A percentile compares a stretch with the other conserved stretches of the same genome.
Conservation (phyloP, 352 stramenopile species). For the Globisporangium acanthophoron region DNA sequence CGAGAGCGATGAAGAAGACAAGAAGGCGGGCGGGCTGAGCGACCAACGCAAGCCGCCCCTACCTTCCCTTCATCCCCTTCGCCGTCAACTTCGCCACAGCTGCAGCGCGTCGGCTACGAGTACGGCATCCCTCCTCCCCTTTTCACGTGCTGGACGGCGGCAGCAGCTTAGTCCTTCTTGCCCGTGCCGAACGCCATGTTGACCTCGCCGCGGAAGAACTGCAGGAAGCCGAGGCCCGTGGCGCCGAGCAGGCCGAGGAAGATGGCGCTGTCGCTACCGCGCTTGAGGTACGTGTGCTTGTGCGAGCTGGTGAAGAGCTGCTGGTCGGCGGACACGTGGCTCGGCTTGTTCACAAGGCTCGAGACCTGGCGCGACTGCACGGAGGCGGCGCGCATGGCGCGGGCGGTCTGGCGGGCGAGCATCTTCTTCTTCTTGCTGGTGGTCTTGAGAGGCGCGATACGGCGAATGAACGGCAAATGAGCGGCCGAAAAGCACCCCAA, state of each 20-base stretch:
- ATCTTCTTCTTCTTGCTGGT: conserved; percentile 19
- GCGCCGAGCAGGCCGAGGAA: conserved; percentile 29
- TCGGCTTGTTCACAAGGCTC: conserved; percentile 65
- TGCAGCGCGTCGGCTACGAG: neutral
- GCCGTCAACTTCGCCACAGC: neutral
- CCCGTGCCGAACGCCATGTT: conserved; percentile 59
- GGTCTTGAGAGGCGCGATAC: neutral
- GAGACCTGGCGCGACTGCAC: conserved; percentile 45
- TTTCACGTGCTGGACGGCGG: neutral
- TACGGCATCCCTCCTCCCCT: neutral
- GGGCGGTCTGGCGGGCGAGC: conserved; percentile 49
- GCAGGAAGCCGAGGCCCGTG: conserved; percentile 48
- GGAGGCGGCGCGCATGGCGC: conserved; percentile 20
- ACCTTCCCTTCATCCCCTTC: neutral
- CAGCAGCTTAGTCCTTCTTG: conserved; percentile 64
- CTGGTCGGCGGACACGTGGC: conserved; percentile 49
- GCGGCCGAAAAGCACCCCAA: too few species aligned
- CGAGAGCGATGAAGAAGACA: conserved; percentile 2
- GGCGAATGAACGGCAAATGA: neutral
- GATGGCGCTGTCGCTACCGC: conserved; percentile 44
- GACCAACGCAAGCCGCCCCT: neutral
- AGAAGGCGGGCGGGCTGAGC: neutral
- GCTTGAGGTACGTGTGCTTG: conserved; percentile 63
- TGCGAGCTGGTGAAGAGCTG: conserved; percentile 61
- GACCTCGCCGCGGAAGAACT: conserved; percentile 58